Evolutionary conservation across 306 rosid species (phyloP).

Genomic region (Ziziphus jujuba): DNA sequence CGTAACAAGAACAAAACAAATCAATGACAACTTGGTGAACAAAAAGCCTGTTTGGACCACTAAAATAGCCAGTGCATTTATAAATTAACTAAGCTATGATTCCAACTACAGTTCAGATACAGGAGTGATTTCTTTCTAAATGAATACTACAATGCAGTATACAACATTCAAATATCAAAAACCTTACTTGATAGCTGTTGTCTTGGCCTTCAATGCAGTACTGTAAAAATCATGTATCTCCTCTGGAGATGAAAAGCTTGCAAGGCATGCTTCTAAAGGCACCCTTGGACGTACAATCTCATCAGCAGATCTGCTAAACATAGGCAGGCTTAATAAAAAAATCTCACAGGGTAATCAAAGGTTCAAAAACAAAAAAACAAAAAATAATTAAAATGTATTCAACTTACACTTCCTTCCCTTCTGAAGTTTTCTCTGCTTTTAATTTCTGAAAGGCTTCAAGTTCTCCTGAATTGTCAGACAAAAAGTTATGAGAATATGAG

Average conservation of each 20-base stretch:
- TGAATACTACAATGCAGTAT: background rate
- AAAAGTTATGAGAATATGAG: conserved; percentile 21
- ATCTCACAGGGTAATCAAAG: conserved; percentile 6
- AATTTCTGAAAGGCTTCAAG: conserved; percentile 67
- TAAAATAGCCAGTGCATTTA: background rate
- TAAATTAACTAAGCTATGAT: too few species aligned
- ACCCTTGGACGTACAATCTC: conserved; percentile 97
- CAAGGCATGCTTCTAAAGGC: conserved; percentile 90
- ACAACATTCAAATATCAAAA: conserved; percentile 8
- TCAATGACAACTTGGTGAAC: background rate
- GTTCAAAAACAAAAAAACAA: conserved; percentile 6
- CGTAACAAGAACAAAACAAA: background rate
- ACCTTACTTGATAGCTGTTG: conserved; percentile 87
- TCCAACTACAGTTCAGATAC: background rate
- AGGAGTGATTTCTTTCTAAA: background rate
- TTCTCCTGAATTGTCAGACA: conserved; percentile 65
- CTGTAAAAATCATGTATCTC: conserved; percentile 96
- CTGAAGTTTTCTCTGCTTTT: conserved; percentile 70
- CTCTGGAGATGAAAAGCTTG: conserved; percentile 82
- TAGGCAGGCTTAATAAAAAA: conserved; percentile 35
- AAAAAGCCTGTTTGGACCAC: background rate
- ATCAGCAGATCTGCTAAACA: conserved; percentile 51
- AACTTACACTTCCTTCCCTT: conserved; percentile 94
- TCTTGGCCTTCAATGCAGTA: conserved; percentile 78
- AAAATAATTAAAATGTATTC: conserved; percentile 7